phyloP scores from a whole-genome alignment of 164 flowering plant species.

The Aristolochia contorta region DNA sequence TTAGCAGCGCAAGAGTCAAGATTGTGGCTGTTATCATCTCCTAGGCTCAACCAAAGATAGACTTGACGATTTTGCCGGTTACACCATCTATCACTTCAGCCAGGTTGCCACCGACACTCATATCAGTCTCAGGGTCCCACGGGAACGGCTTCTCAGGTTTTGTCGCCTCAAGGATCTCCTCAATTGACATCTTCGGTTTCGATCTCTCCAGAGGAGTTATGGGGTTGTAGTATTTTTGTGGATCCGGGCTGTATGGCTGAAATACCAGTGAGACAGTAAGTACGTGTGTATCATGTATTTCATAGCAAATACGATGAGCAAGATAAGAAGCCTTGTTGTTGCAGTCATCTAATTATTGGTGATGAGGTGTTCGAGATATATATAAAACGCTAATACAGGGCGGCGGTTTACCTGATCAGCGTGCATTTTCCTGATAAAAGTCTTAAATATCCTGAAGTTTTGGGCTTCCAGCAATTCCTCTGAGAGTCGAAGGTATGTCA shows the following conservation, averaged over 20 bases:
- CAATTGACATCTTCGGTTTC: constrained; percentile 43
- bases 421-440: constrained; percentile 73
- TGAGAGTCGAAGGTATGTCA: constrained; percentile 72
- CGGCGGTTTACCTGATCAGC: constrained; percentile 51
- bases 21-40: background rate
- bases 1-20: too few species aligned
- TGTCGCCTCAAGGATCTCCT: constrained; percentile 56
- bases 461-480: constrained; percentile 32
- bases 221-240: constrained; percentile 24
- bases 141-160: constrained; percentile 45
- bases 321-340: too few species aligned
- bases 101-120: constrained; percentile 29
- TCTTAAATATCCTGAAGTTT: constrained; percentile 49
- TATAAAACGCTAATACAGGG: background rate
- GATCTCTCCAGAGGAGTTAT: constrained; percentile 43
- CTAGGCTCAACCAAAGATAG: constrained; percentile 1
- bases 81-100: constrained; percentile 13
- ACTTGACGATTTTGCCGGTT: constrained; percentile 8
- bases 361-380: too few species aligned
- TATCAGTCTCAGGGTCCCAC: constrained; percentile 54
- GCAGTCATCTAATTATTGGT: too few species aligned
- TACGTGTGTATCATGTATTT: too few species aligned
- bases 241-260: constrained; percentile 53
- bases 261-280: background rate
- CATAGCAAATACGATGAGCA: too few species aligned